Percentiles rank a stretch among this genome's conserved stretches.
These are phyloP conservation scores for Fusarium keratoplasticum DNA, from an alignment of 2,329 filamentous ascomycete species.

Conservation along the genomic window DNA sequence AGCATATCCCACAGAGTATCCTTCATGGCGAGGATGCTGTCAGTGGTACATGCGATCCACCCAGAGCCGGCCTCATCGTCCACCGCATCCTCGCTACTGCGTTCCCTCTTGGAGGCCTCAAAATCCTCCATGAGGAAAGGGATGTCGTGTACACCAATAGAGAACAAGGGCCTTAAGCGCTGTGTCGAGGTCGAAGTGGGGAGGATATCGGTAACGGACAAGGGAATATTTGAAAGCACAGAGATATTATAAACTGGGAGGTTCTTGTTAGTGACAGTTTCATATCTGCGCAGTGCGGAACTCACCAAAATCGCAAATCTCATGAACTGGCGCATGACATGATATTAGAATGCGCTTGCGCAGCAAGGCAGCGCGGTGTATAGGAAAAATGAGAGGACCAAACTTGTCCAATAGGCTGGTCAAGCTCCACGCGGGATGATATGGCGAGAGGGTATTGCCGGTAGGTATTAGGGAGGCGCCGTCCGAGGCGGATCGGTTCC, in stretches of 20 bases:
- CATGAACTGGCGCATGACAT: constrained; percentile 85
- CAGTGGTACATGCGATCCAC: constrained; percentile 96
- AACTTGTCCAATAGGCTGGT: constrained; percentile 82
- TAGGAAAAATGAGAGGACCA: constrained; percentile 90
- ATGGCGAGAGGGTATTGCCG: constrained; percentile 76
- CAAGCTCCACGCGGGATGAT: constrained; percentile 89
- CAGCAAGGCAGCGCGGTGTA: constrained; percentile 87
- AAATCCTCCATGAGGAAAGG: constrained; percentile 76
- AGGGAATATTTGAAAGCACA: constrained; percentile 89
- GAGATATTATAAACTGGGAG: constrained; percentile 88
- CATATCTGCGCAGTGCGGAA: background rate
- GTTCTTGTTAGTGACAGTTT: constrained; percentile 29
- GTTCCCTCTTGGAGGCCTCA: constrained; percentile 56
- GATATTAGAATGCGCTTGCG: constrained; percentile 91
- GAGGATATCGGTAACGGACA: constrained; percentile 77
- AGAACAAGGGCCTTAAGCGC: constrained; percentile 86
- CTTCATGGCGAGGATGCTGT: constrained; percentile 91
- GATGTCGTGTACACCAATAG: constrained; percentile 93
- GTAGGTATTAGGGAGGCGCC: constrained; percentile 68
- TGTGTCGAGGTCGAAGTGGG: constrained; percentile 70
- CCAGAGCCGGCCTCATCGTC: constrained; percentile 68
- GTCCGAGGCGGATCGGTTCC: constrained; percentile 72
- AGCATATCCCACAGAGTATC: constrained; percentile 89
- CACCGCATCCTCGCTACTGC: constrained; percentile 51
- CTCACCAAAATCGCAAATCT: constrained; percentile 89